Evolutionary conservation across 2,329 filamentous ascomycete species (phyloP).

Genomic region (Colletotrichum viniferum): DNA sequence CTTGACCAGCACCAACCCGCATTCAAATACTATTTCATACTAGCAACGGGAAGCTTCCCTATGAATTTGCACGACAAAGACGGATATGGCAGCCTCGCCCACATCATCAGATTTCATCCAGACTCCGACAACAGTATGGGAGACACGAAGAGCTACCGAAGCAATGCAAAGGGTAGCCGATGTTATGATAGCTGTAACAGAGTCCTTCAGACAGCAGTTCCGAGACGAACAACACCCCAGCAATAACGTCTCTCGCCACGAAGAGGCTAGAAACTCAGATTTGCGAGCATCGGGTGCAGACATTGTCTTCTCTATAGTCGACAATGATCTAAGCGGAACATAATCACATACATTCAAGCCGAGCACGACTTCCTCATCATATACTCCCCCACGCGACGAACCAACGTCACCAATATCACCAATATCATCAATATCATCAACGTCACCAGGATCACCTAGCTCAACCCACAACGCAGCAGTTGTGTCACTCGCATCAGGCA

Average conservation of each 20-base stretch:
- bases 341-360: background rate
- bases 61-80: background rate
- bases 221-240: background rate
- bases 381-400: background rate
- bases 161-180: background rate
- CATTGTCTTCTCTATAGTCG: background rate
- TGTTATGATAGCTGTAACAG: conserved; percentile 11
- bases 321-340: background rate
- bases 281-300: background rate
- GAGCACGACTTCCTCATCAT: background rate
- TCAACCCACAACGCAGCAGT: background rate
- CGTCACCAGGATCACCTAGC: background rate
- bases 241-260: background rate
- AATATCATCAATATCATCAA: background rate
- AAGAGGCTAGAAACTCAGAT: background rate
- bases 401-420: background rate
- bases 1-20: background rate
- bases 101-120: background rate
- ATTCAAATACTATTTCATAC: background rate
- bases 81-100: background rate
- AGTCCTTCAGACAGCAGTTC: conserved; percentile 11
- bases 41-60: background rate
- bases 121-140: background rate
- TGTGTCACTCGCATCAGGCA: background rate
- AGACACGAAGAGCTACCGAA: background rate